These are phyloP conservation scores for Coemansia sp. DNA, from an alignment of 192 early-diverging fungal genomes.

Conservation along the genomic window DNA sequence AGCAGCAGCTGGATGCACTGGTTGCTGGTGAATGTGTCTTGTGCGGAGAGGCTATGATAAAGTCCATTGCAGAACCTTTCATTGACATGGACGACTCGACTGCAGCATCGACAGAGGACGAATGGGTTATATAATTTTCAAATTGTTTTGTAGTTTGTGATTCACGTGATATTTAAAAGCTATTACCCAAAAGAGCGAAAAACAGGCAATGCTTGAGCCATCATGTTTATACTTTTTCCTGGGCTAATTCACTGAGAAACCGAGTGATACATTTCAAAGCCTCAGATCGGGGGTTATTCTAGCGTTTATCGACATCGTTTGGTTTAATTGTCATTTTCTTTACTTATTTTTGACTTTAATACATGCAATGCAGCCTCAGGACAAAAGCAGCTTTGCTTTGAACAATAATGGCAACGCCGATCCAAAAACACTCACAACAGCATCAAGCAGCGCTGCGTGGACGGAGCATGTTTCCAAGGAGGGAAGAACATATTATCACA, in stretches of 20 bases:
- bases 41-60: constrained; percentile 97
- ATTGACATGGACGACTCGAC: constrained; percentile 58
- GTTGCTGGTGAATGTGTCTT: constrained; percentile 86
- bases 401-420: background rate
- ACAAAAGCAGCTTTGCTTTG: background rate
- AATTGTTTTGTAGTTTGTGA: no score
- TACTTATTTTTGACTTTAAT: background rate
- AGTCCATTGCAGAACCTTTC: constrained; percentile 81
- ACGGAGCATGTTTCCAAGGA: constrained; percentile 74
- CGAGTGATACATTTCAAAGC: no score
- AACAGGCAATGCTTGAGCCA: no score
- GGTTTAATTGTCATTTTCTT: no score
- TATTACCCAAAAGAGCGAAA: no score
- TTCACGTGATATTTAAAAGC: no score
- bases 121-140: constrained; percentile 63
- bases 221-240: no score
- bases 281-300: no score
- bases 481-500: constrained; percentile 86
- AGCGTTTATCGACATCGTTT: no score
- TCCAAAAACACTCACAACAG: background rate
- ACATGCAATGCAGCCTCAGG: background rate
- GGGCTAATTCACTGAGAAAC: no score
- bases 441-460: constrained; percentile 55
- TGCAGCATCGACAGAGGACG: constrained; percentile 39
- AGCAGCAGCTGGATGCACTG: constrained; percentile 75